Conservation (phyloP, 2,329 filamentous ascomycete species). For the Nemania diffusa region DNA sequence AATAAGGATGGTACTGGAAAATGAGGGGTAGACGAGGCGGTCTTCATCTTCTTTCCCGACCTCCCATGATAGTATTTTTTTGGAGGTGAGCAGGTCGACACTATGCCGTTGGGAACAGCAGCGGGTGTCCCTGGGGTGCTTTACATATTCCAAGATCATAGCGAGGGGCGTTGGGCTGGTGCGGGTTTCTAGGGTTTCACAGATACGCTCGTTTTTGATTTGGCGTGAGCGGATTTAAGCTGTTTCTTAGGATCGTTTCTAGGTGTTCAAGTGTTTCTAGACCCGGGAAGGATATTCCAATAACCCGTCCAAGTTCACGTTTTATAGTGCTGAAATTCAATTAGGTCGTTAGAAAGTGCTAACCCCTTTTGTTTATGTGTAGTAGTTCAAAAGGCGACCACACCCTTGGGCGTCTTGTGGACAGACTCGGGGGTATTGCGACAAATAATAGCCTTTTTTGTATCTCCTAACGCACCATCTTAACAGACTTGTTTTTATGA, state of each 20-base stretch:
- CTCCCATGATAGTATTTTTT: background rate
- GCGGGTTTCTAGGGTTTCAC: constrained; percentile 2
- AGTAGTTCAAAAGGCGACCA: background rate
- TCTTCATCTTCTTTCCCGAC: background rate
- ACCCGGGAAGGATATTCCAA: background rate
- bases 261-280: constrained; percentile 1
- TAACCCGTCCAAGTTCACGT: background rate
- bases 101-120: constrained; percentile 11
- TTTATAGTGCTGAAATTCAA: background rate
- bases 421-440: background rate
- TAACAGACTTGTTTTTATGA: background rate
- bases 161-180: constrained; percentile 36
- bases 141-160: constrained; percentile 26
- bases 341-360: background rate
- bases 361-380: background rate
- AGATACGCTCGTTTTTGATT: constrained; percentile 18
- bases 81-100: background rate
- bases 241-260: constrained; percentile 19
- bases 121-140: constrained; percentile 17
- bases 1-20: constrained; percentile 36
- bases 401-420: no score
- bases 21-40: background rate
- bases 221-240: constrained; percentile 10
- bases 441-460: background rate
- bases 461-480: background rate